Evolutionary conservation across 2,329 filamentous ascomycete species (phyloP), one percentile per base, ranked within the genome.

Genomic region (Rutstroemia sp.): DNA sequence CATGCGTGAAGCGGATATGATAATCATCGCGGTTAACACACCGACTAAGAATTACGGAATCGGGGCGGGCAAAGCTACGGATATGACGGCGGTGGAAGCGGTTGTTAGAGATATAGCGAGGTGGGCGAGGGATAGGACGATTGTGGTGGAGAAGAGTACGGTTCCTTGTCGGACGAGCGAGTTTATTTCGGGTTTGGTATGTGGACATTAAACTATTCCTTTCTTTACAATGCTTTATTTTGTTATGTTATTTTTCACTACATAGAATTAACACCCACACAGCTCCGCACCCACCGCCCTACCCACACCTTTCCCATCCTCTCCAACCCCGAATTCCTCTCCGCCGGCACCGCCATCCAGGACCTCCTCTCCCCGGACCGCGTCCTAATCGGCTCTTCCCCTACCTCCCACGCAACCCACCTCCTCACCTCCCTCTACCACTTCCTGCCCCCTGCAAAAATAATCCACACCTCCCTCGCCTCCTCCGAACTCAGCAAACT

Each of bases 111-210:
- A 82, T 55, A 84, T 92, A 37, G 88, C 87, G 9, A 75, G 80
- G 61, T 76, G 84, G 59, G 85, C 87, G 3, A 82, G 78, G 30
- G 74, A 78, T 17, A 84, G 84, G 48, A 82, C 86, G 54, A 88
- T 92, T 55, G 82, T 92, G 51, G 88, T 92, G 19, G 88, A 92
- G 73, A 92, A 92, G 74, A 87, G 83, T 56, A 92, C 88, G 0
- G 88, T 92, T 25, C 88, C 88, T 2, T 89, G 86, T 68, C 77
- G 84, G 59, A 91, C 88, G 5, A 86, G 87, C 2, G 79, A 88
- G 63, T 79, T 83, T 34, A 82, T 91, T 41, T 78, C 80, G 63
- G 79, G 85, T 62, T 88, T 84, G 61, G 83, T 89, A 72, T 30
- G 12, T 4, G 4, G 25, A 12, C 4, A 12, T 34, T 12, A 34